Evolutionary conservation across 129 eudicot species (phyloP).

Genomic region (Tanacetum coccineum): DNA sequence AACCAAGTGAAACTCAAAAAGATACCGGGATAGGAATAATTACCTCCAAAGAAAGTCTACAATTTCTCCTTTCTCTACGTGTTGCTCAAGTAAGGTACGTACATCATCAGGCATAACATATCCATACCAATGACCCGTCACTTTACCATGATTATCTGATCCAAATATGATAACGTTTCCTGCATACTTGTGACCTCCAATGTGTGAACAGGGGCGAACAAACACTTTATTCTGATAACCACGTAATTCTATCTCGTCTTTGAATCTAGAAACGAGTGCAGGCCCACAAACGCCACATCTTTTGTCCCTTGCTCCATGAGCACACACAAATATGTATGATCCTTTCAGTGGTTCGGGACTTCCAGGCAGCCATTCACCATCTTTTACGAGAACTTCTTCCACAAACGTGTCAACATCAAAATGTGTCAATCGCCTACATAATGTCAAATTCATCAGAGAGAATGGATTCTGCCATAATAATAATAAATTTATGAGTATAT

Average conservation of each 20-base stretch:
- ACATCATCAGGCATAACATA: slow-evolving; percentile 96
- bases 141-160: slow-evolving; percentile 48
- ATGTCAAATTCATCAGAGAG: slow-evolving; percentile 6
- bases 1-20: slow-evolving; percentile 4
- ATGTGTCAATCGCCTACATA: slow-evolving; percentile 89
- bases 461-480: background rate
- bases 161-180: slow-evolving; percentile 90
- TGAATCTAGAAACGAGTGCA: slow-evolving; percentile 63
- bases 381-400: slow-evolving; percentile 92
- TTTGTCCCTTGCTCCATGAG: slow-evolving; percentile 89
- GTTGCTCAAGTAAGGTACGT: slow-evolving; percentile 71
- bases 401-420: slow-evolving; percentile 96
- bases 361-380: slow-evolving; percentile 97
- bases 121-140: slow-evolving; percentile 99
- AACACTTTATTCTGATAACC: slow-evolving; percentile 77
- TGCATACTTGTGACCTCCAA: slow-evolving; percentile 96
- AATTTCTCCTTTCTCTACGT: slow-evolving; percentile 78
- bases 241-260: slow-evolving; percentile 65
- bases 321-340: slow-evolving; percentile 81
- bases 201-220: slow-evolving; percentile 91
- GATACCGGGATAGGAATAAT: slow-evolving; percentile 1
- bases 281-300: slow-evolving; percentile 94
- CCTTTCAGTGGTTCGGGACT: slow-evolving; percentile 83
- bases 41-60: slow-evolving; percentile 95
- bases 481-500: background rate